phyloP scores from a whole-genome alignment of 805 yeast genomes.

The Groenewaldozyma salmanticensis region DNA sequence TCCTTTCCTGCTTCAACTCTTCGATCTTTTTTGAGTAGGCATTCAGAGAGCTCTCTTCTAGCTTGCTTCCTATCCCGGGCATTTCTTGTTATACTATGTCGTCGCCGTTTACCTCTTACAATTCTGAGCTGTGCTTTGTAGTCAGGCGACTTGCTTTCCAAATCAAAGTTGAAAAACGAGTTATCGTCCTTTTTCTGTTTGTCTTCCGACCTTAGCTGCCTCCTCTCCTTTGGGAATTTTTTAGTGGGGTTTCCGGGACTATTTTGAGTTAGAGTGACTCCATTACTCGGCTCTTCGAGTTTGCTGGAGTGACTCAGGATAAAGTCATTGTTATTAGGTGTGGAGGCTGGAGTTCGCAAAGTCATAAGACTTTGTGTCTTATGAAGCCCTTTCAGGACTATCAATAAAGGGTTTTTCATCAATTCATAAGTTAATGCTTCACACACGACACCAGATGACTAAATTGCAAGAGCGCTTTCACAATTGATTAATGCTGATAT shows the following conservation, averaged over 20 bases:
- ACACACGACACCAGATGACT: too few relatives aligned
- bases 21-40: neutral
- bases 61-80: neutral
- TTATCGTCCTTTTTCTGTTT: neutral
- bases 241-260: neutral
- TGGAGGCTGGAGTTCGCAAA: neutral
- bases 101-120: neutral
- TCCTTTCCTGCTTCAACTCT: conserved; percentile 21
- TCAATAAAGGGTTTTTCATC: conserved; percentile 14
- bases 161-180: conserved; percentile 4
- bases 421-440: too few relatives aligned
- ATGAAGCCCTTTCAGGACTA: conserved; percentile 15
- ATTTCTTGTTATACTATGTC: neutral
- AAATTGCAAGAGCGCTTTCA: too few relatives aligned
- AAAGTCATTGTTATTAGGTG: too few relatives aligned
- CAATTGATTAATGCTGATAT: too few relatives aligned
- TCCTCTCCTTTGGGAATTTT: neutral
- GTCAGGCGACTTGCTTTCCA: neutral
- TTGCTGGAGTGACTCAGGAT: neutral
- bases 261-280: too few relatives aligned
- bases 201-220: conserved; percentile 1
- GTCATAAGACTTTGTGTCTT: conserved; percentile 9
- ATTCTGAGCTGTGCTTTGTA: neutral
- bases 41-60: too few relatives aligned
- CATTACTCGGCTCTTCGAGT: neutral